These are phyloP conservation scores for Dalbergia cultrata DNA, from an alignment of 306 rosid genomes.

Conservation along the genomic window DNA sequence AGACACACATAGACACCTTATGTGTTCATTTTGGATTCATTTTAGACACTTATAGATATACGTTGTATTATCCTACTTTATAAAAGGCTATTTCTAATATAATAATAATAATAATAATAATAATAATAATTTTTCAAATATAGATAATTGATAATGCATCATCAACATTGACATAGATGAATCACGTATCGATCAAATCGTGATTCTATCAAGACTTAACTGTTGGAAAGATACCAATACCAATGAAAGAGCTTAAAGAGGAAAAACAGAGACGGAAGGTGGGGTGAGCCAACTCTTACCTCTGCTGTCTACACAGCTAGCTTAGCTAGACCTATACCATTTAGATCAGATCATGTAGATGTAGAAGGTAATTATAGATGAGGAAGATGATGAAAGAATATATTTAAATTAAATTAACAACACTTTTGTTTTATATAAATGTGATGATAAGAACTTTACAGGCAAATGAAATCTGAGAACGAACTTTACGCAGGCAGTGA, in stretches of 20 bases:
- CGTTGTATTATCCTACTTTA: too few relatives aligned
- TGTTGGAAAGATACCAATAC: slow-evolving; percentile 4
- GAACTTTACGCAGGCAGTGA: slow-evolving; percentile 7
- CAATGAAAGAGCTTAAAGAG: slow-evolving; percentile 1
- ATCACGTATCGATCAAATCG: neutral
- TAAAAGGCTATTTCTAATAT: too few relatives aligned
- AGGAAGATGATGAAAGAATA: slow-evolving; percentile 15
- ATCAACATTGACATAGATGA: neutral
- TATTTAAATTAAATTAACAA: neutral
- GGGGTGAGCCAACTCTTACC: slow-evolving; percentile 14
- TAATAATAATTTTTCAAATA: too few relatives aligned
- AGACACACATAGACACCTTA: neutral
- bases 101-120: too few relatives aligned
- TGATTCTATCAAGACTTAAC: neutral
- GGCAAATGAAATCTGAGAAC: slow-evolving; percentile 10
- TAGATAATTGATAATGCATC: too few relatives aligned
- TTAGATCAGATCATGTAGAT: neutral
- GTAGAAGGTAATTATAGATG: too few relatives aligned
- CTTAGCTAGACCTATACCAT: neutral
- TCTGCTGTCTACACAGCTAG: slow-evolving; percentile 13
- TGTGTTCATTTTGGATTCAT: too few relatives aligned
- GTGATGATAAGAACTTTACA: slow-evolving; percentile 38
- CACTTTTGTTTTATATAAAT: neutral
- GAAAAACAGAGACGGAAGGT: slow-evolving; percentile 2
- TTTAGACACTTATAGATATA: too few relatives aligned